phyloP scores from a whole-genome alignment of 768 basidiomycete genomes.

The Lactarius akahatsu region DNA sequence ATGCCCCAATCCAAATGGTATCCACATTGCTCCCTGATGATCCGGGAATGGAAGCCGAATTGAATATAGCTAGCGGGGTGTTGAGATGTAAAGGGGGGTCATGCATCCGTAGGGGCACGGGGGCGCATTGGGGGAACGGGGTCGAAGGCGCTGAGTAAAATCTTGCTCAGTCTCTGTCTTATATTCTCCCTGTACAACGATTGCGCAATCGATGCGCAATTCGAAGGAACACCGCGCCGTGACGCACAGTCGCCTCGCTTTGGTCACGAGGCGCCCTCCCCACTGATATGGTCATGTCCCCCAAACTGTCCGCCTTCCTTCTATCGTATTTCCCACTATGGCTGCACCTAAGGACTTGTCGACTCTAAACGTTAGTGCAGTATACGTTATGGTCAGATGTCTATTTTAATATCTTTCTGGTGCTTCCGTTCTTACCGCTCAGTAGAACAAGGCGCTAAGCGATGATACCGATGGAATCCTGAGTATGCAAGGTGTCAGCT shows the following conservation, averaged over 20 bases:
- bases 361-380: slow-evolving; percentile 1
- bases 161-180: not conserved
- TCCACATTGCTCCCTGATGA: not conserved
- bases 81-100: not conserved
- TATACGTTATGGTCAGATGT: slow-evolving; percentile 10
- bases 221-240: not conserved
- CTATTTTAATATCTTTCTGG: not conserved
- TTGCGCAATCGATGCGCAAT: slow-evolving; percentile 28
- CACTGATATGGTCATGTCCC: not conserved
- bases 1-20: not conserved
- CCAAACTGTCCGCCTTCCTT: not conserved
- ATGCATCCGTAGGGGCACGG: no score
- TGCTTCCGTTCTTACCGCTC: not conserved
- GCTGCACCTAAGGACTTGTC: not conserved
- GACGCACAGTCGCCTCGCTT: no score
- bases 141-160: not conserved
- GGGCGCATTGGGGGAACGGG: not conserved
- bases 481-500: slow-evolving; percentile 64
- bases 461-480: slow-evolving; percentile 63
- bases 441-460: slow-evolving; percentile 65
- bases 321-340: not conserved
- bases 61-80: slow-evolving; percentile 8
- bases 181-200: slow-evolving; percentile 17
- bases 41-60: slow-evolving; percentile 10
- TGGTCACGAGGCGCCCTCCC: slow-evolving; percentile 2